Conservation (phyloP, 768 basidiomycete genomes). For the Suillus hirtellus region DNA sequence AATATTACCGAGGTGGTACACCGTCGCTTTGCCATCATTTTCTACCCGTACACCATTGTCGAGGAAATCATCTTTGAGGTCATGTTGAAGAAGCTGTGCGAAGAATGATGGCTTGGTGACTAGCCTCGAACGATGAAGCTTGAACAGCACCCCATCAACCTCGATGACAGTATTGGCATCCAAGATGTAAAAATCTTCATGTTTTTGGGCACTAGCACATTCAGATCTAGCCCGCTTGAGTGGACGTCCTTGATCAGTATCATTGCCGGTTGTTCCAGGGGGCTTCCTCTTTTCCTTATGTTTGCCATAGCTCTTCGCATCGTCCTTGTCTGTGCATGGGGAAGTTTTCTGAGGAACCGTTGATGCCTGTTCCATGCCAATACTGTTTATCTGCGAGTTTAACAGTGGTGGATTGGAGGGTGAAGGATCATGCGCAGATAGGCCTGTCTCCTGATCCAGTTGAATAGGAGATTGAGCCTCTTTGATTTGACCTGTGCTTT, state of each 20-base stretch:
- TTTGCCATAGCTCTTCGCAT: neutral
- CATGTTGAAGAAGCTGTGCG: slow-evolving; percentile 20
- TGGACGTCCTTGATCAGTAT: neutral
- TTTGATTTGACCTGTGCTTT: neutral
- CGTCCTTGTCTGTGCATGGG: neutral
- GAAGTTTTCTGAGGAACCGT: neutral
- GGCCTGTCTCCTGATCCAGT: neutral
- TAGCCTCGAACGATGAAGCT: slow-evolving; percentile 37
- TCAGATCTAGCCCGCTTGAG: neutral
- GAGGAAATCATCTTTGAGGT: slow-evolving; percentile 1
- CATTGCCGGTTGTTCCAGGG: neutral
- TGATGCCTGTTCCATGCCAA: neutral
- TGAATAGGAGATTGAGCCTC: neutral
- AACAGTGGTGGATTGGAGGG: neutral
- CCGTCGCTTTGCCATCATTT: neutral
- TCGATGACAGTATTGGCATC: slow-evolving; percentile 39
- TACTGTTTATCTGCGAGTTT: neutral
- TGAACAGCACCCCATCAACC: slow-evolving; percentile 33
- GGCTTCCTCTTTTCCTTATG: neutral
- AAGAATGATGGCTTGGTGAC: slow-evolving; percentile 36
- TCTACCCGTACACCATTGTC: neutral
- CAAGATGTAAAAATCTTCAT: slow-evolving; percentile 33
- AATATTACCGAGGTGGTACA: slow-evolving; percentile 7
- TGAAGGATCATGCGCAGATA: neutral
- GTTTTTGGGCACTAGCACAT: neutral